Conservation (phyloP, 345 rosid species). For the Bretschneidera sinensis region DNA sequence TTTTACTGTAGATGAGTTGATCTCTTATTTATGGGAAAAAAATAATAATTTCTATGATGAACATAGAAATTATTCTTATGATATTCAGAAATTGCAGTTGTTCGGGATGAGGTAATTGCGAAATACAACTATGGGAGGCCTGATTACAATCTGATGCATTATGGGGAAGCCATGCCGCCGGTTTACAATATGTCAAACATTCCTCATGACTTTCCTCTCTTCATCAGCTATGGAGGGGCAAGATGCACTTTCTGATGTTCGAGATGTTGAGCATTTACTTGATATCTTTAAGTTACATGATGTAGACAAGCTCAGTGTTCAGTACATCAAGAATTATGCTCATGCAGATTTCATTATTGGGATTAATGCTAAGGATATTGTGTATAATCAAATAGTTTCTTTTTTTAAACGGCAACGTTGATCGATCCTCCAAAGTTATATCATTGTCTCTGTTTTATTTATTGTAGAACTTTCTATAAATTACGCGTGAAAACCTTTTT, state of each 20-base stretch:
- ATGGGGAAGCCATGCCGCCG: slow-evolving; percentile 63
- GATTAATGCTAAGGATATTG: slow-evolving; percentile 68
- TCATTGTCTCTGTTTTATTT: too few species aligned
- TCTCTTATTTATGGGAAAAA: too few species aligned
- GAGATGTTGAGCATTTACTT: slow-evolving; percentile 55
- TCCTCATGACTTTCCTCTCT: slow-evolving; percentile 57
- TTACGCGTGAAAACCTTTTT: too few species aligned
- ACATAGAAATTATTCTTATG: too few species aligned
- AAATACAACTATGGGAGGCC: slow-evolving; percentile 71
- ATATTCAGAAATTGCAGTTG: slow-evolving; percentile 37
- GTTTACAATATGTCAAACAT: slow-evolving; percentile 72
- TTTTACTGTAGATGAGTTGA: too few species aligned
- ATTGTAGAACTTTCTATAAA: too few species aligned
- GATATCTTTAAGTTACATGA: slow-evolving; percentile 65
- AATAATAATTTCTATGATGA: too few species aligned
- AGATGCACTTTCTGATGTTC: slow-evolving; percentile 61
- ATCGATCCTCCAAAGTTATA: too few species aligned
- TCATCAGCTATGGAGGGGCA: slow-evolving; percentile 72
- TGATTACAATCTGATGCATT: slow-evolving; percentile 42
- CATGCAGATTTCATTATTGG: slow-evolving; percentile 94
- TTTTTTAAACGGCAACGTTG: slow-evolving; percentile 50
- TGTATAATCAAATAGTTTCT: slow-evolving; percentile 51
- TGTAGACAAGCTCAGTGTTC: slow-evolving; percentile 50
- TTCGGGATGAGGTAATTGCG: slow-evolving; percentile 51
- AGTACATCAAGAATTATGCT: slow-evolving; percentile 59